These are phyloP conservation scores for Coccomyxa subellipsoidea DNA, from an alignment of 163 green algal genomes.

Conservation along the genomic window DNA sequence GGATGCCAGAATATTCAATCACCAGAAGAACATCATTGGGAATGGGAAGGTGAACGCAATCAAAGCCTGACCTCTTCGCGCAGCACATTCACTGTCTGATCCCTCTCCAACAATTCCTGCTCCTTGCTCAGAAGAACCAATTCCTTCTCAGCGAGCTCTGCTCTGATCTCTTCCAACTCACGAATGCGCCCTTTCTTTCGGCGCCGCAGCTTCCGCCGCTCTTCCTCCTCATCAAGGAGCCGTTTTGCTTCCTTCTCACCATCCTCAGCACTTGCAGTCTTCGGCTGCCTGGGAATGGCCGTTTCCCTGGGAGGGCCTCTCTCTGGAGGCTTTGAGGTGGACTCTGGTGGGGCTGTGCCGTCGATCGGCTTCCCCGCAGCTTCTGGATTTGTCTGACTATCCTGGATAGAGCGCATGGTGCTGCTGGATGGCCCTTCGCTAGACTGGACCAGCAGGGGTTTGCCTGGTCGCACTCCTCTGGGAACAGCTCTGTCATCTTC, in stretches of 20 bases:
- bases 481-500: neutral
- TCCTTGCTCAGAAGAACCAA: slow-evolving; percentile 68
- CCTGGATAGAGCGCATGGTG: neutral
- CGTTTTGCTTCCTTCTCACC: slow-evolving; percentile 37
- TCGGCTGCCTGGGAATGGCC: neutral
- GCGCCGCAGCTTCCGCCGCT: slow-evolving; percentile 29
- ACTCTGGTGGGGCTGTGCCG: neutral
- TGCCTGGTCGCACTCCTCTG: neutral
- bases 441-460: neutral
- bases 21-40: neutral
- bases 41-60: neutral
- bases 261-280: neutral
- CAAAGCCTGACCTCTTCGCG: slow-evolving; percentile 54
- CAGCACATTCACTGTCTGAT: slow-evolving; percentile 65
- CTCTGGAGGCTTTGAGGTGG: slow-evolving; percentile 1
- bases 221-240: slow-evolving; percentile 51
- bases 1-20: neutral
- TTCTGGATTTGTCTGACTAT: neutral
- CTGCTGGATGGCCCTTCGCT: neutral
- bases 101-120: slow-evolving; percentile 66
- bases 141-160: slow-evolving; percentile 74
- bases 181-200: slow-evolving; percentile 46
- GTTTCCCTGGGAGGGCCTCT: neutral
- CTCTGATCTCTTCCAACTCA: slow-evolving; percentile 70
- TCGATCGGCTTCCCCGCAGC: neutral